Evolutionary conservation across 2,329 filamentous ascomycete species (phyloP).

Genomic region (Xylaria multiplex): DNA sequence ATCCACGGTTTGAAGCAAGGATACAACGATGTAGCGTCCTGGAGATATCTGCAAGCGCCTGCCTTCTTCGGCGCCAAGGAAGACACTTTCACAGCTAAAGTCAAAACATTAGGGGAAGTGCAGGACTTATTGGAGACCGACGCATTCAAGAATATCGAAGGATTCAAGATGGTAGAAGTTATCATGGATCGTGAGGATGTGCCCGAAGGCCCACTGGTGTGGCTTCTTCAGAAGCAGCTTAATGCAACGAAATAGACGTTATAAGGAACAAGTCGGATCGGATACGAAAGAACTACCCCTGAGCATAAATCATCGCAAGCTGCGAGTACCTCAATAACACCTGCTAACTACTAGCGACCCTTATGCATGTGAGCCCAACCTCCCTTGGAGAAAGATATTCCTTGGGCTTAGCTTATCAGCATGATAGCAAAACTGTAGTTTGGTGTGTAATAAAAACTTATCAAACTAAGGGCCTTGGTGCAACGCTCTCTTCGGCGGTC

Average conservation of each 20-base stretch:
- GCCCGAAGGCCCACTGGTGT: slow-evolving; percentile 39
- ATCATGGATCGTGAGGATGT: slow-evolving; percentile 49
- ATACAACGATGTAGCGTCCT: slow-evolving; percentile 66
- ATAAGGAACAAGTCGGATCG: neutral
- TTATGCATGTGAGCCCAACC: too few species aligned
- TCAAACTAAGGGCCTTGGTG: too few species aligned
- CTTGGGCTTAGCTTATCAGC: too few species aligned
- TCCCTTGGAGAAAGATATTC: too few species aligned
- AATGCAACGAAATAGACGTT: neutral
- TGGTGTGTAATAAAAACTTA: too few species aligned
- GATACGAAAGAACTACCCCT: neutral
- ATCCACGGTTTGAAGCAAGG: slow-evolving; percentile 63
- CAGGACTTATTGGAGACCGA: slow-evolving; percentile 48
- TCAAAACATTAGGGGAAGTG: slow-evolving; percentile 58
- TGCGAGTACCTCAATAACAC: neutral
- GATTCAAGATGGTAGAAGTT: slow-evolving; percentile 50
- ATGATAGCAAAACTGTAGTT: too few species aligned
- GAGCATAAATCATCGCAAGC: neutral
- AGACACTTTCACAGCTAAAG: slow-evolving; percentile 53
- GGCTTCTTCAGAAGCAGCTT: slow-evolving; percentile 29
- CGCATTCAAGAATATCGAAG: slow-evolving; percentile 37
- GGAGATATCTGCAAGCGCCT: slow-evolving; percentile 61
- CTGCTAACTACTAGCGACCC: too few species aligned
- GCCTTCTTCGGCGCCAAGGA: slow-evolving; percentile 59
- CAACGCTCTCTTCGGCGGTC: too few species aligned